Evolutionary conservation across 2,329 filamentous ascomycete genomes (phyloP), one percentile per base, ranked within the genome.

Genomic region (Iodosphaeria phyllophila): DNA sequence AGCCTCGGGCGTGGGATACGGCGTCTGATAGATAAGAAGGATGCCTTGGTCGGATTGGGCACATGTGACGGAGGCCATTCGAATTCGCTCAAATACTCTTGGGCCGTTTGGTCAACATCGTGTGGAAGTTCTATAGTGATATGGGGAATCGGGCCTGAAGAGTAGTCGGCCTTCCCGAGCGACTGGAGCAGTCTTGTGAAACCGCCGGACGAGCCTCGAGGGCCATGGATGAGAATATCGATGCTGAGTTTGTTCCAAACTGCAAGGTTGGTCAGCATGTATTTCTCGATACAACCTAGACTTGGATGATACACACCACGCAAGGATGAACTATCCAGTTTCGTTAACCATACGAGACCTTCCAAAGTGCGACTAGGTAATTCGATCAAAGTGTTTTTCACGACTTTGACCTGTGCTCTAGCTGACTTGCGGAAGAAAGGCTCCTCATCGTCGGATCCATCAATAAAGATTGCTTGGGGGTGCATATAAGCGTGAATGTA

Each of bases 41-140:
- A 59, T n/a, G 52, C 47, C 31, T 50, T 49, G 13, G 44, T 55
- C 24, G 50, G 42, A n/a, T 48, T 45, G 5, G 45, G 37, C 8
- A 43, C 35, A 4, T 42, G 37, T 7, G 46, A 30, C 8, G 70
- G 60, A 23, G 79, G 77, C 74, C 79, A 89, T 16, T 56, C 51
- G 34, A 82, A 79, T 1, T 40, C 45, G 23, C 65, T 50, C 8
- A 92, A 44, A 34, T 72, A 82, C 9, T 52, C 50, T 25, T 66
- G 57, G 5, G 78, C 65, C 3, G 68, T 57, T 3, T 56, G 46
- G 36, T 92, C 80, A 11, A 84, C 53, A 16, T 67, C 52, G 15
- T 66, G 54, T 1, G 84, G 82, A 6, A 98, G 58, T 42, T 95
- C 84, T 24, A 95, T 70, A 3, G 77, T 92, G 23, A 98, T 54